phyloP scores from a whole-genome alignment of 2,329 filamentous ascomycete genomes.

The Aspergillus bombycis region DNA sequence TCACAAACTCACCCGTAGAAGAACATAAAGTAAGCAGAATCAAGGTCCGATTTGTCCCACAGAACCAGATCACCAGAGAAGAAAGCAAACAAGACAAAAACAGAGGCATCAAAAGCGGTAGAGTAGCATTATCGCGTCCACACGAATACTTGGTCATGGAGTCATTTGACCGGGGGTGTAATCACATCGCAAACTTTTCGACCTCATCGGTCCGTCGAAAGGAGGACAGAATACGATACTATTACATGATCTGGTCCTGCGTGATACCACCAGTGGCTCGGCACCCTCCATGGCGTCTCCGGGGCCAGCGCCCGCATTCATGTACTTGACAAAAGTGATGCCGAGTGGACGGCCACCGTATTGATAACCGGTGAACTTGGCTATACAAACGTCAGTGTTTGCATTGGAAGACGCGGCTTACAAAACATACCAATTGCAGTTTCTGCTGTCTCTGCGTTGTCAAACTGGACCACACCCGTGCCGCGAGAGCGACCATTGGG shows the following conservation, averaged over 20 bases:
- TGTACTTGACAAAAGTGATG: constrained; percentile 91
- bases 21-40: background rate
- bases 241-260: constrained; percentile 98
- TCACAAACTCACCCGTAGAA: constrained; percentile 1
- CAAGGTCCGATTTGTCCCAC: constrained; percentile 16
- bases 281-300: constrained; percentile 82
- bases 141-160: constrained; percentile 4
- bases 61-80: constrained; percentile 13
- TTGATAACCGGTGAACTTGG: constrained; percentile 97
- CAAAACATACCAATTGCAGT: constrained; percentile 73
- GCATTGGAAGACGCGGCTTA: background rate
- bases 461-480: constrained; percentile 95
- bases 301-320: constrained; percentile 64
- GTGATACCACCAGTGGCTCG: constrained; percentile 70
- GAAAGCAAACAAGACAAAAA: constrained; percentile 11
- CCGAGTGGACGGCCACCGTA: constrained; percentile 94
- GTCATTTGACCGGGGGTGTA: background rate
- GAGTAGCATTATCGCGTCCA: background rate
- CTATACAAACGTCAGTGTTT: constrained; percentile 36
- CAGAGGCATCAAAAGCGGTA: constrained; percentile 8
- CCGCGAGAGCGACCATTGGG: constrained; percentile 93
- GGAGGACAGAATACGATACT: background rate
- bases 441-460: constrained; percentile 78
- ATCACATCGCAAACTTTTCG: constrained; percentile 15
- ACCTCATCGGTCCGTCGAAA: constrained; percentile 1